Evolutionary conservation across 2,329 filamentous ascomycete genomes (phyloP).

Genomic region (Fusarium concolor): DNA sequence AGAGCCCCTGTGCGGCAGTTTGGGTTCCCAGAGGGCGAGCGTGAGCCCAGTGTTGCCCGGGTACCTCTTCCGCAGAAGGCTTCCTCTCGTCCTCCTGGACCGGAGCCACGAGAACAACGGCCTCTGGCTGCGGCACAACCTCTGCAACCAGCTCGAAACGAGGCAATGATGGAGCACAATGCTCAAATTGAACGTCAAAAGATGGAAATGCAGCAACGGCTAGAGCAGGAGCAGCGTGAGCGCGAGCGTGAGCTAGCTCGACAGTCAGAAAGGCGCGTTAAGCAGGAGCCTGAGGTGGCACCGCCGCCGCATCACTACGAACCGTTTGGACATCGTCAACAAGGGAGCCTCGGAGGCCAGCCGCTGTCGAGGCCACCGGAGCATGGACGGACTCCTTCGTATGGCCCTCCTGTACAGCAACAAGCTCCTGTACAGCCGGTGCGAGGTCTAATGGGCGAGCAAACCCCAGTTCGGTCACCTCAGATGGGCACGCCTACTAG

Average conservation of each 20-base stretch:
- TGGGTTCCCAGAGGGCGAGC: slow-evolving; percentile 56
- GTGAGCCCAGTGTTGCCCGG: slow-evolving; percentile 50
- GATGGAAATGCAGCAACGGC: slow-evolving; percentile 48
- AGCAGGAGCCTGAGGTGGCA: slow-evolving; percentile 63
- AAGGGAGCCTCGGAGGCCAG: slow-evolving; percentile 54
- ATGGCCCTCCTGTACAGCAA: slow-evolving; percentile 48
- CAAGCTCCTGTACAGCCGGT: slow-evolving; percentile 55
- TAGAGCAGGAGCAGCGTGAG: slow-evolving; percentile 48
- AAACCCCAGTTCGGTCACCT: slow-evolving; percentile 53
- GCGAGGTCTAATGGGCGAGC: slow-evolving; percentile 56
- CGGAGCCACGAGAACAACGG: slow-evolving; percentile 52
- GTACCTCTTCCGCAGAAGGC: slow-evolving; percentile 57
- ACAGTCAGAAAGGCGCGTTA: slow-evolving; percentile 53
- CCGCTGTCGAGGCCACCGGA: slow-evolving; percentile 57
- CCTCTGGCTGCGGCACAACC: slow-evolving; percentile 52
- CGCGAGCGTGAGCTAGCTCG: slow-evolving; percentile 45
- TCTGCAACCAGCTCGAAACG: slow-evolving; percentile 49
- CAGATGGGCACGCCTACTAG: slow-evolving; percentile 53
- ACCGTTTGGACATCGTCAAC: slow-evolving; percentile 55
- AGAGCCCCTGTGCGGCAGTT: slow-evolving; percentile 58
- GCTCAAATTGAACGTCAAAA: slow-evolving; percentile 50
- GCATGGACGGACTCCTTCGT: slow-evolving; percentile 54
- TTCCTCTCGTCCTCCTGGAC: slow-evolving; percentile 45
- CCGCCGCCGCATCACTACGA: slow-evolving; percentile 58
- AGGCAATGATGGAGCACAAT: slow-evolving; percentile 49